Percentiles rank a stretch among this genome's conserved stretches.
phyloP scores from a whole-genome alignment of 106 monocot genomes.

The Phalaenopsis aphrodite region DNA sequence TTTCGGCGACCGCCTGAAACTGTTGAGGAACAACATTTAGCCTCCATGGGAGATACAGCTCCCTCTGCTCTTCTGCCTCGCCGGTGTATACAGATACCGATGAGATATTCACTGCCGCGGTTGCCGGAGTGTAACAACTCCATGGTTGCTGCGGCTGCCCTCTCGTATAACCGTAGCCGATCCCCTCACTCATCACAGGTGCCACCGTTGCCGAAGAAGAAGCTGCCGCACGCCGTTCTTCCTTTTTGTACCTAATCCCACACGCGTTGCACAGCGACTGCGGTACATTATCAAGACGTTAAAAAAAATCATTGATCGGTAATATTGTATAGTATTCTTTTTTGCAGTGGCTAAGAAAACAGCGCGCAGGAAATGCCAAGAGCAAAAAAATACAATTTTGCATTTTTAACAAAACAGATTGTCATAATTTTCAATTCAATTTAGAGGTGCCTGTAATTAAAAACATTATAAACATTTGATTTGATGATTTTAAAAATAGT shows the following conservation, averaged over 20 bases:
- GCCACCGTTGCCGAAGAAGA: slow-evolving; percentile 18
- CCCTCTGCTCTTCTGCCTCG: slow-evolving; percentile 13
- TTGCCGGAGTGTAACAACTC: slow-evolving; percentile 23
- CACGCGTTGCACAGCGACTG: slow-evolving; percentile 98
- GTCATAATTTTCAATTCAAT: no score
- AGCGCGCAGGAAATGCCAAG: no score
- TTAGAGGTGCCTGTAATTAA: no score
- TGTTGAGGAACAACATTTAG: slow-evolving; percentile 36
- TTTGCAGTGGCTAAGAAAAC: no score
- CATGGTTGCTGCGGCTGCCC: slow-evolving; percentile 24
- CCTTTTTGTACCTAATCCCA: slow-evolving; percentile 95
- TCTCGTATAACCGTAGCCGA: slow-evolving; percentile 6
- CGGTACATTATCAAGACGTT: neutral
- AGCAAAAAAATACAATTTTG: no score
- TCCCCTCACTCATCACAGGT: neutral
- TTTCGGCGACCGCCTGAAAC: slow-evolving; percentile 27
- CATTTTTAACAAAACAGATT: no score
- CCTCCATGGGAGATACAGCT: slow-evolving; percentile 41
- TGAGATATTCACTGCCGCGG: neutral
- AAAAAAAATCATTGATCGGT: neutral
- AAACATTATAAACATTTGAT: no score
- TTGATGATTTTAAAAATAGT: no score
- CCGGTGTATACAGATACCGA: slow-evolving; percentile 10
- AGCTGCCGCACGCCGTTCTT: slow-evolving; percentile 76
- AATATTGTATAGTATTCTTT: no score